Base-by-base conservation (phyloP, 305 asterid species). In the Solanum hybrid region DNA sequence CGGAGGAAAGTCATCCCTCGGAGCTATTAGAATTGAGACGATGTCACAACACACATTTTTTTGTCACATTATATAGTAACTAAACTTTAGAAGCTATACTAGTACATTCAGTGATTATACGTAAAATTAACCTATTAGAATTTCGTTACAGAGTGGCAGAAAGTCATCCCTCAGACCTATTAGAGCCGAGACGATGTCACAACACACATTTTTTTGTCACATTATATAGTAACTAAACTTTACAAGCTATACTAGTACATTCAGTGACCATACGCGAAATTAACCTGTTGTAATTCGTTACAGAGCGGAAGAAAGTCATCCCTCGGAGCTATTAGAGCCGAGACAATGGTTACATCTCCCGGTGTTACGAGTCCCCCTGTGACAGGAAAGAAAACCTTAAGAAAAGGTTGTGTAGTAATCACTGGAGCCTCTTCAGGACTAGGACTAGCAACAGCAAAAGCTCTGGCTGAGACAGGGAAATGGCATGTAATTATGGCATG, bases 401-500 rank as follows among this genome's bases (percentile, higher is more conserved):
- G 98, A 86, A 93, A 96, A 89, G 99, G 99, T 84, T 95, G 92
- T n/a, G 98, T 95, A 9, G 90, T 97, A 8, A 83, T 96, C 87
- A 97, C 98, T 1, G 99, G 99, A 35, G 98, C 99, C 87, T 97
- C 99, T 31, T 97, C 99, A 2, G 98, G 99, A 4, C 61, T 97
- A 89, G 98, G 99, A 79, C 96, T 97, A 11, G 98, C 99, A 76
- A 91, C 98, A 22, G 99, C 99, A 0, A 97, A 97, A 82, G 95
- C 98, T 11, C 87, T 97, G 75, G 95, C 98, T 1, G 99, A 96
- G 37, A 94, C 95, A 89, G 97, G 98, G 35, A 97, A 96, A 94
- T 97, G 98, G 99, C 96, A 97, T 24, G 95, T 97, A 4, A 93
- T 95, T 64, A 95, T 97, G 99, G 99, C 99, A 29, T 97, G 99